These are phyloP conservation scores for Suillus subaureus DNA, from an alignment of 768 basidiomycete species.

Conservation along the genomic window DNA sequence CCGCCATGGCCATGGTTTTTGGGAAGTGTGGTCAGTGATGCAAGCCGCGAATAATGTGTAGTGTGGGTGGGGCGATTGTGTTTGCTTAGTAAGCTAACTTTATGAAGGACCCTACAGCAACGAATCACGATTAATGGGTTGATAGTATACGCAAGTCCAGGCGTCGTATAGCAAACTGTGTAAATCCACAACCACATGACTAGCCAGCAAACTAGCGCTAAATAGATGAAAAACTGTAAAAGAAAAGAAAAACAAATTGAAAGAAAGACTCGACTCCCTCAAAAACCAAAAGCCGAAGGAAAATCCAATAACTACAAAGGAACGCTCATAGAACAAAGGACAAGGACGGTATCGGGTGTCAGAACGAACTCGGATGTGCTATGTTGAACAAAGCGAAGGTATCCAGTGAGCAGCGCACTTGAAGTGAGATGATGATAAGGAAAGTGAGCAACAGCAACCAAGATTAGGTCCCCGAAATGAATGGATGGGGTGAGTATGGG, in stretches of 20 bases:
- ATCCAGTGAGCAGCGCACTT: not conserved
- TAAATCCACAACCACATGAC: constrained; percentile 6
- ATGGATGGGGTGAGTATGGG: not conserved
- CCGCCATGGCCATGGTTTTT: constrained; percentile 47
- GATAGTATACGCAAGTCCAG: constrained; percentile 4
- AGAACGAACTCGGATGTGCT: not conserved
- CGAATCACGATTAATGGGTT: not conserved
- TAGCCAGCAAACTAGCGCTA: constrained; percentile 4
- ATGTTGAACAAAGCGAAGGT: not conserved
- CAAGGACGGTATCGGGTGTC: not conserved
- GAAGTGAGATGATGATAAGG: constrained; percentile 1
- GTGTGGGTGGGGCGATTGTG: not conserved
- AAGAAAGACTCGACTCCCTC: not conserved
- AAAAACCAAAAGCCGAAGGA: not conserved
- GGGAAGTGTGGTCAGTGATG: constrained; percentile 1
- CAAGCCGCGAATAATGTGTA: not conserved
- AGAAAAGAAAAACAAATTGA: not conserved
- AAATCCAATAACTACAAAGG: constrained; percentile 1
- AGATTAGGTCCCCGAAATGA: constrained; percentile 3
- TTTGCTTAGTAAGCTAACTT: not conserved
- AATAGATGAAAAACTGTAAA: not conserved
- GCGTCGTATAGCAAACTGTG: constrained; percentile 3
- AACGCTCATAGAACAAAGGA: not conserved
- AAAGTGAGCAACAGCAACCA: not conserved
- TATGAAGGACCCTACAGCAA: not conserved